Base-by-base conservation (phyloP, 805 yeast species). In the Candida argentea region DNA sequence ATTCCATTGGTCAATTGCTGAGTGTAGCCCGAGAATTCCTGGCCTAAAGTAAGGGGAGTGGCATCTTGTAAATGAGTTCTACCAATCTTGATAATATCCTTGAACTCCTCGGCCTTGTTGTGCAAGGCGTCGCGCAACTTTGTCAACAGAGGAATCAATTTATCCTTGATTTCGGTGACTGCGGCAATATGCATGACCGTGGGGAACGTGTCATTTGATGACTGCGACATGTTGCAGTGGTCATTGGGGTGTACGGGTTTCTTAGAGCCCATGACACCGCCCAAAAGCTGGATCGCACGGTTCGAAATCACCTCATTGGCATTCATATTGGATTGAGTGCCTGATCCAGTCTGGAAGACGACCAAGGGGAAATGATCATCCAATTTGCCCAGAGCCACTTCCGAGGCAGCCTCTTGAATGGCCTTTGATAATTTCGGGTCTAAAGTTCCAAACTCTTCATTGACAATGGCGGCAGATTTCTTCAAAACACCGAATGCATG, bases 131-230 rank as follows among this genome's bases (percentile, higher is more conserved):
- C 81, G 57, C 82, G 82, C 49, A 91, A 75, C 24, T 62, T 66
- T 33, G 71, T 66, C 51, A 91, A 68, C 50, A 85, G 83, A 11
- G 98, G 98, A 29, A 89, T 43, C 56, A 91, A 70, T 23, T 67
- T 65, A 51, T 70, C 48, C 30, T 78, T 63, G 61, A 89, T 82
- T 65, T 89, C 95, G 24, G 81, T 72, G 38, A 87, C 95, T 12
- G 97, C 95, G 32, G 98, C 96, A 61, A 91, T 89, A 67, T 91
- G 98, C 98, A 91, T 91, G 32, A 89, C 98, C 20, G 98, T 87
- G 43, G 98, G 98, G 82, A 91, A 91, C 31, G 97, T 91, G 63
- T 91, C 98, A 58, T 91, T 91, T 26, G 95, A 85, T n/a, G 95
- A 84, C 65, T 91, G 97, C 12, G 95, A 83, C 84, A 85, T 87